Evolutionary conservation across 148 eudicot species (phyloP), one percentile per base, ranked within the genome.

Genomic region (Silene conica): DNA sequence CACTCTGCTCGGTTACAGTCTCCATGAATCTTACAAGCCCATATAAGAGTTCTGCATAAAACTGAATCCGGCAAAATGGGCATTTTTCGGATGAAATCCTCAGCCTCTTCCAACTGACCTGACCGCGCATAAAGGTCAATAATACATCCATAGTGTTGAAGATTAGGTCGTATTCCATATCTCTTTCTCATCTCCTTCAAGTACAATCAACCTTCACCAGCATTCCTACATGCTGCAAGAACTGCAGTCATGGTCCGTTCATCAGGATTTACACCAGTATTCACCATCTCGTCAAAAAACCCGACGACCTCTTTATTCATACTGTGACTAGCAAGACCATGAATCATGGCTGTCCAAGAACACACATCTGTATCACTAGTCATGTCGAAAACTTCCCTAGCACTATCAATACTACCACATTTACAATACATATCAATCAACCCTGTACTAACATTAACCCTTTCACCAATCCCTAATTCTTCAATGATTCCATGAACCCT

Each of bases 331-430:
- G 83, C 86, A 74, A 83, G 84, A 60, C 89, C 86, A 59, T 84
- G 80, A 72, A 86, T 86, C 81, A 86, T 83, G 6, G 85, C 84
- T 62, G 86, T 83, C 85, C 85, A 86, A 74, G 81, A 68, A 77
- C 73, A 79, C 73, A 79, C 83, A 55, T 83, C 86, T 73, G 71
- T 77, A 23, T 61, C 60, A 23, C 9, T 43, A 66, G 73, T 50
- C 12, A 34, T 50, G 19, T 83, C 67, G 43, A 83, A 83, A 58
- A 81, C 80, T 45, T 45, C 45, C 67, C 61, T 79, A 28, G 86
- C 89, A 72, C 72, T 74, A 23, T 81, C 85, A 70, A 86, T 72
- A 65, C 86, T 81, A 41, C 86, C 86, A 83, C 89, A 83, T 25
- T 86, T 86, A 13, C 76, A 74, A 43, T 86, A 86, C 88, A 86